Evolutionary conservation across 2,329 filamentous ascomycete species (phyloP).

Genomic region (Xylariaceae sp.): DNA sequence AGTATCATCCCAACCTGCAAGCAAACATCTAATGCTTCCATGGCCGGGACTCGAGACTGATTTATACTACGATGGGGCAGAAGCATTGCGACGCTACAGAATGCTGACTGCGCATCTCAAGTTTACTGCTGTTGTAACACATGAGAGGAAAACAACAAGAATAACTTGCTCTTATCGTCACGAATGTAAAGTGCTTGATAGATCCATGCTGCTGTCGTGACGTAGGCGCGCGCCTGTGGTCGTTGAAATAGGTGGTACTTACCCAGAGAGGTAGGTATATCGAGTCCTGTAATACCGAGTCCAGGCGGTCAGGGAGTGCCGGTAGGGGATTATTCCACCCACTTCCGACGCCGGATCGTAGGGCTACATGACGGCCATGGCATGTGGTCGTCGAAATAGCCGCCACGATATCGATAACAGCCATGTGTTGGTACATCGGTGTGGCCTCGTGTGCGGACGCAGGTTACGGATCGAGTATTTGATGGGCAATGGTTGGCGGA

Average conservation of each 20-base stretch:
- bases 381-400: conserved; percentile 15
- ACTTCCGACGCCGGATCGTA: neutral
- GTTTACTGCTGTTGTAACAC: no score
- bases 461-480: conserved; percentile 22
- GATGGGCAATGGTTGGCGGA: conserved; percentile 25
- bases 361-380: conserved; percentile 1
- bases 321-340: neutral
- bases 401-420: conserved; percentile 21
- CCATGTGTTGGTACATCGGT: conserved; percentile 17
- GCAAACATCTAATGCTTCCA: no score
- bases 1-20: no score
- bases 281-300: neutral
- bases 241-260: neutral
- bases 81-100: no score
- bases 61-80: no score
- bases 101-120: no score
- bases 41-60: no score
- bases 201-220: neutral
- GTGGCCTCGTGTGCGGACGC: conserved; percentile 18
- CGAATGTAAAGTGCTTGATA: neutral
- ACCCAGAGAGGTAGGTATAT: neutral
- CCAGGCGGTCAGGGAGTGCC: neutral
- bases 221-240: conserved; percentile 12
- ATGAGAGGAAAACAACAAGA: neutral
- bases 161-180: neutral